Base-by-base conservation (phyloP, 768 basidiomycete species). In the Kwoniella sp. region DNA sequence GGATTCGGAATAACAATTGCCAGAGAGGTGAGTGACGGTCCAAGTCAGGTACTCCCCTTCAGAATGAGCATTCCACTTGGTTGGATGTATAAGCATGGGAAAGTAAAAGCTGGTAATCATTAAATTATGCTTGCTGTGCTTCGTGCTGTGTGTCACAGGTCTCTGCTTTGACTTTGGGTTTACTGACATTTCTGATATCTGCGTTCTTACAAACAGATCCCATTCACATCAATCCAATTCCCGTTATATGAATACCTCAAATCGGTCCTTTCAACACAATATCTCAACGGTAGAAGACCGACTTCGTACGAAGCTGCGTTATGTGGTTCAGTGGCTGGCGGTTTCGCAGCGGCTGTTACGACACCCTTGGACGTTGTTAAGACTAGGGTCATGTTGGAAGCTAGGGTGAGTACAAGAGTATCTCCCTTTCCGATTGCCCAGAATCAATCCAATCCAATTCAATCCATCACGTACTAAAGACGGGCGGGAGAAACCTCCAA, bases 301-400 rank as follows among this genome's bases (percentile, higher is more conserved):
- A 72, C 77, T 3, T 76, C 83, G 9, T 73, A 78, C 27, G 79
- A 84, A 61, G 82, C 83, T 0, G 94, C 93, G 0, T 67, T 88
- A 2, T 98, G 95, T 71, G 96, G 95, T 2, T 90, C 89, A 73
- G 82, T 95, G 50, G 90, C 96, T 0, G 96, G 96, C 8, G 95
- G 90, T 0, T 82, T 90, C 26, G 93, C 93, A 5, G 95, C 93
- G 0, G 90, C 88, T 0, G 68, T 89, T 36, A 98, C 96, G 1
- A 98, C 96, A 0, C 96, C 96, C 0, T 83, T 99, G 29, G 96
- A 99, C 73, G 96, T 98, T 1, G 84, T 96, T 33, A 99, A 99
- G 79, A 99, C 96, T 1, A 85, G 96, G 19, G 89, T 96, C 48
- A 99, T 99, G 96, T 85, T 98, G 8, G 93, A 95, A 72, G 83